Base-by-base conservation (phyloP, 306 rosid genomes). In the Cicer bijugum region DNA sequence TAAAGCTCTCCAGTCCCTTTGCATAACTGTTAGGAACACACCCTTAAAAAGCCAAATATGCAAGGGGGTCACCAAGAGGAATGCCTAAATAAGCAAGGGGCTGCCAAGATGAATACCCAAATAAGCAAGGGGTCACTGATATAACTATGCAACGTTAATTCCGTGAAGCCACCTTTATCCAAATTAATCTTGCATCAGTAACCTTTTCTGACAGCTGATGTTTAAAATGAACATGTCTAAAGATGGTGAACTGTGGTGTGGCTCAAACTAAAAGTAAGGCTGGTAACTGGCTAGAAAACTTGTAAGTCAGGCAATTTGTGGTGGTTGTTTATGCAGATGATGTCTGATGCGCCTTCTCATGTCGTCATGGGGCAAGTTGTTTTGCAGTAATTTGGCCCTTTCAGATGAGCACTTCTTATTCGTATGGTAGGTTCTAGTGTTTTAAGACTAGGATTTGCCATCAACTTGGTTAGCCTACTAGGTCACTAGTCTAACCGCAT, bases 201-300 rank as follows among this genome's bases (percentile, higher is more conserved):
- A 69, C 60, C 74, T 35, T 45, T 40, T 48, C 14, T 9, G 55
- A 33, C 46, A n/a, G 15, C 45, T 50, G 17, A 15, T 14, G 14
- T 48, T n/a, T 50, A 53, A 53, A 50, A 52, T 5, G 75, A 51
- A 51, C 37, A 69, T 51, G 51, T 70, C 23, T 8, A 15, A 52
- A 53, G 40, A 43, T 19, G 39, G 42, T 71, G 40, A 55, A 55
- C n/a, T 71, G 52, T 42, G 66, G 40, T 12, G 28, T 58, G 68
- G 46, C 50, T 74, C 7, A 46, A 33, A 59, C 47, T 9, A 33
- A 73, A 46, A 59, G 6, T 15, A 65, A 47, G 59, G 69, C 33
- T 28, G 47, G 8, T 15, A 48, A 35, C 38, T 59, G 46, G 67
- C 38, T 2, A 7, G 48, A 10, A 73, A 33, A 59, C 77, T 42